Evolutionary conservation across 1,284 basidiomycete genomes (phyloP), one percentile per base, ranked within the genome.

Genomic region (Trichosporon faecale): DNA sequence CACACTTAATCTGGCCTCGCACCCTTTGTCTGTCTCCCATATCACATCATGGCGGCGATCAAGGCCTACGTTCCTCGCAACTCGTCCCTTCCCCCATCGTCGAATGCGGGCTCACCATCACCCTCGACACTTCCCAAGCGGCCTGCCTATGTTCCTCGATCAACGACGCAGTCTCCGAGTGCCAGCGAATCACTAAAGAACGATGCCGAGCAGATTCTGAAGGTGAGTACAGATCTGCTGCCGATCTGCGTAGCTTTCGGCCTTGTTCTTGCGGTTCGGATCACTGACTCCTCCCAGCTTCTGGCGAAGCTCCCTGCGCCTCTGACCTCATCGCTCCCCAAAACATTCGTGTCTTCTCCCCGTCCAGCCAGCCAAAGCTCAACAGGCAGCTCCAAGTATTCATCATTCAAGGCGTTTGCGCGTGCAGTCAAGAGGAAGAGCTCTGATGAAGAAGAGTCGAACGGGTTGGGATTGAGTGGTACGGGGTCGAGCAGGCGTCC

Each of bases 301-400:
- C 67, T 82, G 21, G 71, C 73, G 6, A 64, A 66, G 23, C 74
- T 82, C 18, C 80, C 80, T 9, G 79, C 78, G 0, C 80, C 80
- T 8, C 71, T 82, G 70, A 77, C 63, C 72, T 74, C 65, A 46
- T 63, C 70, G 7, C 76, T 80, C 11, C 63, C 66, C 27, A 64
- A 37, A 21, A 37, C 63, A 27, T 64, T 44, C 8, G 49, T 52
- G 7, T 52, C 49, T 3, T 64, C 63, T 8, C 63, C 63, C 16
- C 63, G 35, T 6, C 35, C 63, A 3, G 35, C 33, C 16, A 21
- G 61, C 33, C 65, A 66, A 31, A 44, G 33, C 27, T 37, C 68
- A 18, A 31, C 65, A n/a, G 16, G 31, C 29, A 49, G 44, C 23
- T 63, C 65, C 21, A 44, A 65, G 12, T 74, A 60, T 49, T 35